phyloP scores from a whole-genome alignment of 805 yeast genomes.

The Nakazawaea siamensis region DNA sequence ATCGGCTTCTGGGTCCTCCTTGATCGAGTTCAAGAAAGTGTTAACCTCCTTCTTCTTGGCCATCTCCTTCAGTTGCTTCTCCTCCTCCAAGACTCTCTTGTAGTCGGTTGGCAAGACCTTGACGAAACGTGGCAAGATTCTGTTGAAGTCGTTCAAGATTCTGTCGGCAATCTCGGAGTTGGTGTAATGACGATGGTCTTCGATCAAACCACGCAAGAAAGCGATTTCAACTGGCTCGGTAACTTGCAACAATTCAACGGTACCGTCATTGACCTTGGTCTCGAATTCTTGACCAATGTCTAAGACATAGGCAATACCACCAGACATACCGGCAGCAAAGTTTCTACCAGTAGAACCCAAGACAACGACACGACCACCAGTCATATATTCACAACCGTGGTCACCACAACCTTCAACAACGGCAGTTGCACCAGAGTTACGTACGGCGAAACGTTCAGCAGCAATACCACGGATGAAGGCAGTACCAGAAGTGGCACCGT shows the following conservation, averaged over 20 bases:
- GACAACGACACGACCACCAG: conserved; percentile 96
- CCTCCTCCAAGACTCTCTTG: conserved; percentile 78
- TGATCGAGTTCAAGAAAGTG: conserved; percentile 58
- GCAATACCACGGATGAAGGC: conserved; percentile 96
- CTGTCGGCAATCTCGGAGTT: conserved; percentile 84
- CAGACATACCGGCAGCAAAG: conserved; percentile 98
- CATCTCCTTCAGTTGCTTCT: conserved; percentile 40
- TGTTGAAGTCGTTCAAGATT: conserved; percentile 78
- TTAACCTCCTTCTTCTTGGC: conserved; percentile 61
- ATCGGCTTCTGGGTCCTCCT: conserved; percentile 79
- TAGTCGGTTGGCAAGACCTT: conserved; percentile 91
- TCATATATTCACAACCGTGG: conserved; percentile 99
- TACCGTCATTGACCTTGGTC: conserved; percentile 69
- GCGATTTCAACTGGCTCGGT: conserved; percentile 91
- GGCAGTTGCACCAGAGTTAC: conserved; percentile 97
- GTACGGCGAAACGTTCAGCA: conserved; percentile 96
- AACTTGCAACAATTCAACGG: conserved; percentile 71
- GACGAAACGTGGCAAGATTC: conserved; percentile 81
- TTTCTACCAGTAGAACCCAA: conserved; percentile 88
- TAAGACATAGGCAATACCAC: conserved; percentile 96
- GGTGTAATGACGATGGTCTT: conserved; percentile 93
- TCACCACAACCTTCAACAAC: conserved; percentile 97
- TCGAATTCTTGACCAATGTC: conserved; percentile 91
- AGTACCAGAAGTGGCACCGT: conserved; percentile 94
- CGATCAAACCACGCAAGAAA: conserved; percentile 83